phyloP scores from a whole-genome alignment of 768 basidiomycete genomes.

The Sporobolomyces phaffii region DNA sequence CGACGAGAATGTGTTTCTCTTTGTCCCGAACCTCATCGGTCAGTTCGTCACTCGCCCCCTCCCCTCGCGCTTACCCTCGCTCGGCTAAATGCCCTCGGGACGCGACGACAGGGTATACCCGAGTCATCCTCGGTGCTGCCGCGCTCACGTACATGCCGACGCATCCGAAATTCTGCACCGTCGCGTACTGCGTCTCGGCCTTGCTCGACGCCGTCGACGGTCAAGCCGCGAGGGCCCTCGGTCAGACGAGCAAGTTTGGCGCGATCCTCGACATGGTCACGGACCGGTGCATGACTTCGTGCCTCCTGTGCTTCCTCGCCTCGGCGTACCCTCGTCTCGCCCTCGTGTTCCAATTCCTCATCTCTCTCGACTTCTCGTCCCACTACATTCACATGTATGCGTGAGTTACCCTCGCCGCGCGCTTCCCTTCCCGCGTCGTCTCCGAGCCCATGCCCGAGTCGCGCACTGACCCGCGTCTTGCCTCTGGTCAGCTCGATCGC shows the following conservation, averaged over 20 bases:
- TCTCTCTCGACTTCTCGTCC: constrained; percentile 92
- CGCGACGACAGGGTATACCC: constrained; percentile 64
- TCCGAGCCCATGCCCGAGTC: neutral
- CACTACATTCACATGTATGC: constrained; percentile 99
- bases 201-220: constrained; percentile 94
- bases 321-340: constrained; percentile 81
- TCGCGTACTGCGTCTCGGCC: constrained; percentile 82
- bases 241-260: constrained; percentile 92
- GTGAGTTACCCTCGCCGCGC: constrained; percentile 51
- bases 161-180: constrained; percentile 84
- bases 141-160: constrained; percentile 90
- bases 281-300: constrained; percentile 95
- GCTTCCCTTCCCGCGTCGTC: neutral
- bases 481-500: constrained; percentile 68
- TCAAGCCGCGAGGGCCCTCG: constrained; percentile 76
- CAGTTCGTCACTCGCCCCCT: constrained; percentile 43
- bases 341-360: constrained; percentile 84
- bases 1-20: constrained; percentile 88
- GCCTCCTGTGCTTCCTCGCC: constrained; percentile 86
- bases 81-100: neutral
- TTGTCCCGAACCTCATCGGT: constrained; percentile 95
- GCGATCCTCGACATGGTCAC: constrained; percentile 99
- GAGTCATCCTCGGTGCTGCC: constrained; percentile 81
- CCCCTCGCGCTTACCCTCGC: neutral
- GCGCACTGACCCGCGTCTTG: neutral